Conservation (phyloP, 169 alveolate genomes). For the Plasmodium malariae region DNA sequence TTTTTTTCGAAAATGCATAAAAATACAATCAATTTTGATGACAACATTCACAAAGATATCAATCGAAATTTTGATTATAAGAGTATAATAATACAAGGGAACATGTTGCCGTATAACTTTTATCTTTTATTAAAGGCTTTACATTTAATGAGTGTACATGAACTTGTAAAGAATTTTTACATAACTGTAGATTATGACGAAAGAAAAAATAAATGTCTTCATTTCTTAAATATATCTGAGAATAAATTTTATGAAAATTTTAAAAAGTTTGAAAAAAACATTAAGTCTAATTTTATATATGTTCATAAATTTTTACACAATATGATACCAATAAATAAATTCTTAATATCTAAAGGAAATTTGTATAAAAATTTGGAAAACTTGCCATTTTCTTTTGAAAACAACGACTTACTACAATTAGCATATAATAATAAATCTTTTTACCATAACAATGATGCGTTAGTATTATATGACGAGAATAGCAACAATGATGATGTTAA, state of each 20-base stretch:
- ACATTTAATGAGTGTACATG: constrained; percentile 47
- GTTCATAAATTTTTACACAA: constrained; percentile 57
- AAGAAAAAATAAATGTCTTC: constrained; percentile 69
- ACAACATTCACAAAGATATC: constrained; percentile 69
- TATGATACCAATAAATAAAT: constrained; percentile 63
- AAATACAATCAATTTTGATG: constrained; percentile 59
- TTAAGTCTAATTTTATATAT: constrained; percentile 25
- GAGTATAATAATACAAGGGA: constrained; percentile 53
- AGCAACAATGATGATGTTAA: not conserved
- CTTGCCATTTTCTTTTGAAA: constrained; percentile 10
- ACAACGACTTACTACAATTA: constrained; percentile 26
- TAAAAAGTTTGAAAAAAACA: constrained; percentile 61
- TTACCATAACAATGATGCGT: constrained; percentile 4
- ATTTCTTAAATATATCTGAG: constrained; percentile 58
- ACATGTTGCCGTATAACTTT: constrained; percentile 60
- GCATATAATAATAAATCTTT: constrained; percentile 4
- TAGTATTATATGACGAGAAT: constrained; percentile 37
- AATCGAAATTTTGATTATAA: constrained; percentile 68
- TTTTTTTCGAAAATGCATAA: constrained; percentile 65
- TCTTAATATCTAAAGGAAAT: constrained; percentile 36
- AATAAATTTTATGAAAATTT: constrained; percentile 75
- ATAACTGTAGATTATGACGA: constrained; percentile 59
- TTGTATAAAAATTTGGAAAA: constrained; percentile 33
- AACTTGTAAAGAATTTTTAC: constrained; percentile 36
- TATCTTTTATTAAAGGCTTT: constrained; percentile 44